Conservation (phyloP, 176 grass and related monocot genomes). For the Coix lacrymajobi region DNA sequence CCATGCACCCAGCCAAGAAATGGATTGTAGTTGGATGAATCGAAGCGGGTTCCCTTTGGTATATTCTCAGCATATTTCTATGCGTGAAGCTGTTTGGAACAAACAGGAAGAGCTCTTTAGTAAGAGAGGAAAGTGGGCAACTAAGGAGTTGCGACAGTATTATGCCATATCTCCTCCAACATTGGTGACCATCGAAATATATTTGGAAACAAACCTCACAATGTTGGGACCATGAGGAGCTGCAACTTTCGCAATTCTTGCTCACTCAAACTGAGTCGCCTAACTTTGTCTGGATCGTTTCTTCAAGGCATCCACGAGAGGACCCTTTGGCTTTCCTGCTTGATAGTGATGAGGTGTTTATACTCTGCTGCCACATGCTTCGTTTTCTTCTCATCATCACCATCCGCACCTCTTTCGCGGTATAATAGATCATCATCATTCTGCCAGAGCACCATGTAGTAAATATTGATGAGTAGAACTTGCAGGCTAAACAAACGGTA, state of each 20-base stretch:
- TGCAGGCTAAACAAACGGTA: not conserved
- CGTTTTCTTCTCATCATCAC: slow-evolving; percentile 34
- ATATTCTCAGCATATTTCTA: slow-evolving; percentile 84
- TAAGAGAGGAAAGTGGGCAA: slow-evolving; percentile 13
- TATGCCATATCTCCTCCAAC: not conserved
- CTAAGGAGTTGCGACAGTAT: not conserved
- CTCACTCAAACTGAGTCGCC: slow-evolving; percentile 89
- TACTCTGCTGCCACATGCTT: slow-evolving; percentile 49
- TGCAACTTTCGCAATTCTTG: slow-evolving; percentile 72
- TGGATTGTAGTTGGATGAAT: slow-evolving; percentile 96
- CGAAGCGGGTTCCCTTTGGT: slow-evolving; percentile 73
- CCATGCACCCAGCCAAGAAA: slow-evolving; percentile 97
- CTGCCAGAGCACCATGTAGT: slow-evolving; percentile 25
- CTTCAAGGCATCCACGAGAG: slow-evolving; percentile 59
- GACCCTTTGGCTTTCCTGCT: slow-evolving; percentile 84
- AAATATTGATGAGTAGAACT: not conserved
- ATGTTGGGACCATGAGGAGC: slow-evolving; percentile 48
- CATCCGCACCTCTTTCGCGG: slow-evolving; percentile 28
- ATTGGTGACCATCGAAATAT: not conserved
- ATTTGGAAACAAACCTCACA: slow-evolving; percentile 54
- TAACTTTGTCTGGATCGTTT: slow-evolving; percentile 79
- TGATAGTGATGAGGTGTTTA: slow-evolving; percentile 84
- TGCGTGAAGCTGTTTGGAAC: slow-evolving; percentile 81
- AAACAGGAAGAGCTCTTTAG: slow-evolving; percentile 32
- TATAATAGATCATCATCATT: slow-evolving; percentile 36